Base-by-base conservation (phyloP, 257 asterid genomes). In the Paulownia fortunei region DNA sequence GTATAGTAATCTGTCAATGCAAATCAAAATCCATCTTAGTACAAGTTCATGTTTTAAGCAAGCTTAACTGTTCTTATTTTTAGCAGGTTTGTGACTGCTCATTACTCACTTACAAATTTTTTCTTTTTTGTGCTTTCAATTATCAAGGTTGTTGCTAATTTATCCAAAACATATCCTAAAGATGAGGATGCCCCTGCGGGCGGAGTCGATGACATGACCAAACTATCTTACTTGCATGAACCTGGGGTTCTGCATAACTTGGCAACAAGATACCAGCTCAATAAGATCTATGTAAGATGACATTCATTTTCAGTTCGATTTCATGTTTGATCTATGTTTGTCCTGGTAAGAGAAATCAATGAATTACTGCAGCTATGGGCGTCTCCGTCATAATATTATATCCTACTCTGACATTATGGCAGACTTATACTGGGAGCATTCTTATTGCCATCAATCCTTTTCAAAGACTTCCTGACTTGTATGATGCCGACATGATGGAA, bases 401-500 rank as follows among this genome's bases (percentile, higher is more conserved):
- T 82, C 83, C 60, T 82, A 75, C 82, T 74, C 75, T 83, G 73
- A 59, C 70, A 73, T 86, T 72, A 74, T 87, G 84, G 71, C 98
- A 94, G 97, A 94, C 98, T 76, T 94, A 94, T 84, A 90, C 95
- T 73, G 97, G 98, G 83, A 84, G 97, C 85, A 94, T 92, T 77
- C 98, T 94, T 80, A 94, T 94, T 44, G 97, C 98, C 78, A 87
- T 94, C 82, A 94, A 94, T 84, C 98, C 98, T 21, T 94, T 94
- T 85, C 98, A 92, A 94, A 87, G 92, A 67, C 89, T 90, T 85
- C 96, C 97, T 13, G 92, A 92, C 68, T 73, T 94, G 82, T 94
- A 92, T 84, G 89, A 92, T 81, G 65, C 60, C 74, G 83, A 79
- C 66, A 90, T 88, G 95, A 94, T 89, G 98, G 88, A 85, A 80